phyloP scores from a whole-genome alignment of 257 asterid genomes.

The Solanum lignicaule region DNA sequence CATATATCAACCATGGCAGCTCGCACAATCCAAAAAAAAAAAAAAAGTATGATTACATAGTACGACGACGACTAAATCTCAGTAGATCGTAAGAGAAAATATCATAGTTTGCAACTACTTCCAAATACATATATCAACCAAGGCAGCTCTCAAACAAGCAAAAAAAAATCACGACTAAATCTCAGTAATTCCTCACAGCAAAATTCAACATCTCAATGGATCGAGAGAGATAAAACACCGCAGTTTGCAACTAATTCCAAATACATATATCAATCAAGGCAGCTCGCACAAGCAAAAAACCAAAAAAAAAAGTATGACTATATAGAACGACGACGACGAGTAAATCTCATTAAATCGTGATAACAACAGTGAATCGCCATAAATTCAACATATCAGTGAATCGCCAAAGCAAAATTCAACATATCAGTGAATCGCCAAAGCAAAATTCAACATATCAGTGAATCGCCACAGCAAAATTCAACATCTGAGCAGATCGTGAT shows the following conservation, averaged over 20 bases:
- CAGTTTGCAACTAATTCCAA: background rate
- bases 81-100: background rate
- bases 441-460: background rate
- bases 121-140: background rate
- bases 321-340: background rate
- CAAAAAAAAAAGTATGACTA: background rate
- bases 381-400: background rate
- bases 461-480: background rate
- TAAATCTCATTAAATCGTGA: background rate
- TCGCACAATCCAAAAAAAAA: background rate
- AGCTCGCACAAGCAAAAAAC: background rate
- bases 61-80: background rate
- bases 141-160: background rate
- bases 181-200: background rate
- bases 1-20: background rate
- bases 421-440: background rate
- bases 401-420: background rate
- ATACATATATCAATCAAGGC: background rate
- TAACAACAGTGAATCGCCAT: background rate
- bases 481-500: background rate
- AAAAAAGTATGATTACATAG: background rate
- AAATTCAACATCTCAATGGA: background rate
- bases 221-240: background rate
- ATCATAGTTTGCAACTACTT: background rate
- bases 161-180: background rate